Base-by-base conservation (phyloP, 306 rosid species). In the Cucurbita argyrosperma region DNA sequence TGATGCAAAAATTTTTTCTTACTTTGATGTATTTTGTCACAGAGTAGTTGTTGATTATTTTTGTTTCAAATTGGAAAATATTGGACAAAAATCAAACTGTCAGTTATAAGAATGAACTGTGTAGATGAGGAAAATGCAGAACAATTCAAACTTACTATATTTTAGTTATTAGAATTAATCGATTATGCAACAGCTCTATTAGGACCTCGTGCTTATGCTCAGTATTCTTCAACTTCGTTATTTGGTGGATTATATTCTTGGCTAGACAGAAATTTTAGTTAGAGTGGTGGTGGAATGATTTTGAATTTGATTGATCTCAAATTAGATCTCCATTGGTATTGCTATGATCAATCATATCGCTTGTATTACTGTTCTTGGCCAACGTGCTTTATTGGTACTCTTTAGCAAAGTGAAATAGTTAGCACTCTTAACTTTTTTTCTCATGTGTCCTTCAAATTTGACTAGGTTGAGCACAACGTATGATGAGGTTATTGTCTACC, bases 401-500 rank as follows among this genome's bases (percentile, higher is more conserved):
- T 39, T 74, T 51, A 74, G 43, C 76, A 70, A 3, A 54, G 61
- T 40, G 57, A 39, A 57, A 57, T 64, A 58, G 58, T 71, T 72
- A n/a, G 23, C 72, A 64, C 14, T 30, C 42, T 45, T 5, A 13
- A 23, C 15, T 63, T 42, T 12, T 62, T 16, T 50, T 80, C 12
- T 60, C 51, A 1, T 63, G 40, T 35, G 14, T 58, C 63, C 47
- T 82, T 76, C 74, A 42, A 66, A 46, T 78, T 81, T 50, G 78
- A 54, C 74, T 88, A 93, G 98, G 87, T 74, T 91, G 91, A 78
- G 84, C 79, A 88, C 97, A 18, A 88, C 96, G 12, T 57, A 87
- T 49, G 90, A 90, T 78, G 99, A 91, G 90, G 96, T 90, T 76
- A 89, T 82, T 56, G 96, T 91, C 52, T 91, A 87, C 79, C 99